Conservation (phyloP, 441 rosid species). For the Erysimum pusillum region DNA sequence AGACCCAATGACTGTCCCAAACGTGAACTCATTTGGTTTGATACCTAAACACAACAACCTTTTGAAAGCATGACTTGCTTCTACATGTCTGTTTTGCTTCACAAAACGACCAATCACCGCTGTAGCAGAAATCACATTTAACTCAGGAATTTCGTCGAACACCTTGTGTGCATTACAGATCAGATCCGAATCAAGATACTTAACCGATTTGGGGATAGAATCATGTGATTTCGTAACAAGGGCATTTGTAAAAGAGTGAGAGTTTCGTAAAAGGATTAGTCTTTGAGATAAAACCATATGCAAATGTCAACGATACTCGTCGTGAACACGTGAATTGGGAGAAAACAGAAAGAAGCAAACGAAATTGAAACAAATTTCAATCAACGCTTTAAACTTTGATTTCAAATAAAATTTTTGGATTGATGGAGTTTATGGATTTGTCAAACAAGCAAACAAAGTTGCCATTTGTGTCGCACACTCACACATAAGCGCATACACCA, state of each 20-base stretch:
- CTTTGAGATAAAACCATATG: constrained; percentile 36
- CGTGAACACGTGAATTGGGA: too few relatives aligned
- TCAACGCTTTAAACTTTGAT: too few relatives aligned
- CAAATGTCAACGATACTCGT: background rate
- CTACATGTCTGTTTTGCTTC: constrained; percentile 53
- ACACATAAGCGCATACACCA: too few relatives aligned
- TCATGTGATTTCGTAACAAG: constrained; percentile 11
- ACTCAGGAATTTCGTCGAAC: constrained; percentile 64
- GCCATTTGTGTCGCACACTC: background rate
- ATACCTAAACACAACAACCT: constrained; percentile 58
- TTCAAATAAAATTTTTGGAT: background rate
- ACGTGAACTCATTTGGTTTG: constrained; percentile 79
- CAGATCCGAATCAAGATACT: background rate
- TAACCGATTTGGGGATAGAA: background rate
- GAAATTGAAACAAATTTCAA: too few relatives aligned
- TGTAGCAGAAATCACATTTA: constrained; percentile 62
- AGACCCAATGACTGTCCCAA: constrained; percentile 65
- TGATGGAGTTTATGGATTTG: background rate
- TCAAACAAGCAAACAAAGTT: background rate
- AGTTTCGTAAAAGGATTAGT: constrained; percentile 5
- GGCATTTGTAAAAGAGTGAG: constrained; percentile 19
- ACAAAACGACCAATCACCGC: constrained; percentile 60
- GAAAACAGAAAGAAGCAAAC: background rate
- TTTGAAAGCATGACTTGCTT: constrained; percentile 62
- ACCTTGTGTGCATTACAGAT: constrained; percentile 41